Evolutionary conservation across 345 rosid genomes (phyloP), one percentile per base, ranked within the genome.

Genomic region (Noccaea bulbosa): DNA sequence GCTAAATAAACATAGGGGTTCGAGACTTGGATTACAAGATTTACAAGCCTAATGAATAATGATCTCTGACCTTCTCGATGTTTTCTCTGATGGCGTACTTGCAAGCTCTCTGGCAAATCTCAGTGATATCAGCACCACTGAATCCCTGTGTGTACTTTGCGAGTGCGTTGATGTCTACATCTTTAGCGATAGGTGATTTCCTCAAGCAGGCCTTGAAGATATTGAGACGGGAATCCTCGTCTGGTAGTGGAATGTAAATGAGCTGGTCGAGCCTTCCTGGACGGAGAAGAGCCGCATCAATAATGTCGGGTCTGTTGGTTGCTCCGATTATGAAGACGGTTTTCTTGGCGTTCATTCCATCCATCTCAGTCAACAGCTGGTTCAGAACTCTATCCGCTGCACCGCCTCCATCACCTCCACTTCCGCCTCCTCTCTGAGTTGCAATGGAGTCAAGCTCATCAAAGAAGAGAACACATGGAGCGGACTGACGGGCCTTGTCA

Each of bases 391-490:
- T 85, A 75, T 93, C 98, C 2, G 97, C 98, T 35, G 98, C 98
- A 57, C 98, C 98, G 8, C 97, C 97, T 22, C 94, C 98, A 85
- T 93, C 98, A 0, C 78, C 78, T 46, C 79, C 79, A 0, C 79
- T 77, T 69, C 98, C 88, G 64, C 96, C 72, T 72, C 98, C 98
- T 87, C 98, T 91, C 92, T 93, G 98, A 14, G 98, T 93, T 7
- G 98, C 98, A 83, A 93, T 93, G 17, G 98, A 93, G 85, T 93
- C 98, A 0, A 93, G 97, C 73, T 93, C 97, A 65, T 93, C 98
- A 69, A 93, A 93, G 81, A 93, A 93, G 56, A 93, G 86, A 65
- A 93, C 97, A 49, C 98, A 93, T 45, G 97, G 98, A 48, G 98
- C 97, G 16, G 98, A 93, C n/a, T 84, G 89, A 20, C 97, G 91